Conservation (phyloP, 1,284 basidiomycete species). For the Leccinum pseudoinsigne region DNA sequence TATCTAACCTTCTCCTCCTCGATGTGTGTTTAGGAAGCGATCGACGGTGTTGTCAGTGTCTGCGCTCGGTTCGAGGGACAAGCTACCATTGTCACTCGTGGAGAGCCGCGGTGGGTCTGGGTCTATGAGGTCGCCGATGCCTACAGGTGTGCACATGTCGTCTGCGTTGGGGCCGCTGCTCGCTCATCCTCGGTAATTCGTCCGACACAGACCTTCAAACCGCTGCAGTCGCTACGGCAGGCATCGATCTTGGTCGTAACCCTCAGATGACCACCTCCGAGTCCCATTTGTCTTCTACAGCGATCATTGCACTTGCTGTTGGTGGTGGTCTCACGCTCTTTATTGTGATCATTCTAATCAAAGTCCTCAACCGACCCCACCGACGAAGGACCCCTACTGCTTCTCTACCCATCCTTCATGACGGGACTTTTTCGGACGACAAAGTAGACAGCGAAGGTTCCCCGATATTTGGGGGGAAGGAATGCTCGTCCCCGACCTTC, state of each 20-base stretch:
- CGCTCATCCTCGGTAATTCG: slow-evolving; percentile 13
- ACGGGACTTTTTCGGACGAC: slow-evolving; percentile 48
- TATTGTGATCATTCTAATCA: slow-evolving; percentile 51
- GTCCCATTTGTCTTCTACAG: slow-evolving; percentile 34
- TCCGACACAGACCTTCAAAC: slow-evolving; percentile 13
- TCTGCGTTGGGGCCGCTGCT: slow-evolving; percentile 5
- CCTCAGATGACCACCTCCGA: slow-evolving; percentile 18
- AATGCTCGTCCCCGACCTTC: slow-evolving; percentile 52
- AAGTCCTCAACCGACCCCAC: slow-evolving; percentile 47
- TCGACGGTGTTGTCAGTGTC: too few species aligned
- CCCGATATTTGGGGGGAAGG: slow-evolving; percentile 73
- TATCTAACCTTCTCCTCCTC: too few species aligned
- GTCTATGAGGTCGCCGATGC: too few species aligned
- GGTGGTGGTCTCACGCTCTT: slow-evolving; percentile 57
- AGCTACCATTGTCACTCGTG: too few species aligned
- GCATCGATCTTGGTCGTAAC: slow-evolving; percentile 1
- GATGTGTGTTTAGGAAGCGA: too few species aligned
- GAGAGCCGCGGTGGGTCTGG: too few species aligned
- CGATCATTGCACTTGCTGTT: slow-evolving; percentile 57
- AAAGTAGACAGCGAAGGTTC: slow-evolving; percentile 55
- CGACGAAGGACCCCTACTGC: slow-evolving; percentile 56
- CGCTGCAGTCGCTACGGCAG: slow-evolving; percentile 3
- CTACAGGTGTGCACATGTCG: too few species aligned
- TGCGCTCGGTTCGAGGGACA: too few species aligned
- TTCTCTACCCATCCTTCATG: slow-evolving; percentile 67